Percentiles rank a stretch among this genome's conserved stretches.
phyloP scores from a whole-genome alignment of 73 alveolate genomes.

The Symbiodinium natans region DNA sequence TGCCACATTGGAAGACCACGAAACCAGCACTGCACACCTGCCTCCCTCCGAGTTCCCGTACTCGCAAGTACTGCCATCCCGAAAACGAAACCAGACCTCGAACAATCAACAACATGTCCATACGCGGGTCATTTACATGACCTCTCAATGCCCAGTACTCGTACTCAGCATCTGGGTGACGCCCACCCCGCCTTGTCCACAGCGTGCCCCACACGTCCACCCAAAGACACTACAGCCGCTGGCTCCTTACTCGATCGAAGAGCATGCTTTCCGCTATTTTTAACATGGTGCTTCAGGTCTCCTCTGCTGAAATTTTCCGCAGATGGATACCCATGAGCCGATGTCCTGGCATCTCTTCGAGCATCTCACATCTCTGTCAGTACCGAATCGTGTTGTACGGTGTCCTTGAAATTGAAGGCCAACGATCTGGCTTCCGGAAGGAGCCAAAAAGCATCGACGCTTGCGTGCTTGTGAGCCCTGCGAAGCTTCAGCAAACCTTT shows the following conservation, averaged over 20 bases:
- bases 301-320: slow-evolving; percentile 55
- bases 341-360: slow-evolving; percentile 19
- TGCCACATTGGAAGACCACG: not conserved
- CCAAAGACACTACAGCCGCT: slow-evolving; percentile 41
- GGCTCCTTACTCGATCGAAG: slow-evolving; percentile 42
- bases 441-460: slow-evolving; percentile 71
- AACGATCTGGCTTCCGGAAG: slow-evolving; percentile 41
- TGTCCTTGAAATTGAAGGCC: slow-evolving; percentile 76
- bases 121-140: not conserved
- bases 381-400: not conserved
- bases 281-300: not conserved
- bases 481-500: too few relatives aligned
- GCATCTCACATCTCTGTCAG: not conserved
- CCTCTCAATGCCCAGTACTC: not conserved
- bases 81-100: slow-evolving; percentile 46
- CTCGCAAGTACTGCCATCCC: slow-evolving; percentile 67
- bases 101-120: not conserved
- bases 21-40: not conserved
- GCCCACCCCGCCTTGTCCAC: slow-evolving; percentile 37
- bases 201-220: slow-evolving; percentile 85
- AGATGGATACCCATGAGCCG: slow-evolving; percentile 80
- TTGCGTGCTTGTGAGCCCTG: slow-evolving; percentile 63
- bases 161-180: not conserved
- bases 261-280: not conserved
- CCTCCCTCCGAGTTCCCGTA: slow-evolving; percentile 69